A percentile compares a stretch with the other conserved stretches of the same genome.
phyloP scores from a whole-genome alignment of 2,329 filamentous ascomycete genomes.

The Fusarium sambucinum region DNA sequence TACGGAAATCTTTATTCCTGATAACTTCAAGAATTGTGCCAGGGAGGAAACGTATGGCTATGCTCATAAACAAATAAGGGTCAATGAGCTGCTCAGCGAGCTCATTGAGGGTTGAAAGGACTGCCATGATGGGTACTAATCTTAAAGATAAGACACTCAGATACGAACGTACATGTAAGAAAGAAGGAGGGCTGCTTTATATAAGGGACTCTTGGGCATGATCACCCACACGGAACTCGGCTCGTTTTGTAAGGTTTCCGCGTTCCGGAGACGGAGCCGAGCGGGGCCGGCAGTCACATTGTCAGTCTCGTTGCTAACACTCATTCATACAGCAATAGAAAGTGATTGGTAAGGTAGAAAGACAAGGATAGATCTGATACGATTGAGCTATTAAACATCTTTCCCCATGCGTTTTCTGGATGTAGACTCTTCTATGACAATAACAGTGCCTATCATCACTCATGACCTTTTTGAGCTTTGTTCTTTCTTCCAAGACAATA shows the following conservation, averaged over 20 bases:
- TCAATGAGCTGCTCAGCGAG: conserved; percentile 54
- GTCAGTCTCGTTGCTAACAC: neutral
- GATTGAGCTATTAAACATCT: neutral
- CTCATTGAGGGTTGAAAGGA: conserved; percentile 42
- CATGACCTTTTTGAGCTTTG: neutral
- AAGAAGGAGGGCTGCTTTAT: conserved; percentile 9
- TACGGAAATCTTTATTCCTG: conserved; percentile 48
- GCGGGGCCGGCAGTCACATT: conserved; percentile 24
- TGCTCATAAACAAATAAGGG: conserved; percentile 66
- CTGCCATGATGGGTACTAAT: conserved; percentile 42
- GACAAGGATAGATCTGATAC: neutral
- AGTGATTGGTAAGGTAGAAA: neutral
- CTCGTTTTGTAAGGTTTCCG: conserved; percentile 41
- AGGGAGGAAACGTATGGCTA: conserved; percentile 64
- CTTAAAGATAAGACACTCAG: neutral
- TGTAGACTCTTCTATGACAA: neutral
- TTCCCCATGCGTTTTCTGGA: neutral
- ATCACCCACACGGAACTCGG: conserved; percentile 17
- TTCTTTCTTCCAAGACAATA: too few relatives aligned
- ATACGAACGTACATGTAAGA: neutral
- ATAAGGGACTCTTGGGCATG: conserved; percentile 16
- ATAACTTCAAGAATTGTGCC: conserved; percentile 61
- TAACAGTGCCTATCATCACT: neutral
- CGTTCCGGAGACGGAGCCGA: conserved; percentile 23
- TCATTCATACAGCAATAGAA: neutral